Percentiles rank a stretch among this genome's conserved stretches.
Conservation (phyloP, 768 basidiomycete species). For the Tremella fuciformis region DNA sequence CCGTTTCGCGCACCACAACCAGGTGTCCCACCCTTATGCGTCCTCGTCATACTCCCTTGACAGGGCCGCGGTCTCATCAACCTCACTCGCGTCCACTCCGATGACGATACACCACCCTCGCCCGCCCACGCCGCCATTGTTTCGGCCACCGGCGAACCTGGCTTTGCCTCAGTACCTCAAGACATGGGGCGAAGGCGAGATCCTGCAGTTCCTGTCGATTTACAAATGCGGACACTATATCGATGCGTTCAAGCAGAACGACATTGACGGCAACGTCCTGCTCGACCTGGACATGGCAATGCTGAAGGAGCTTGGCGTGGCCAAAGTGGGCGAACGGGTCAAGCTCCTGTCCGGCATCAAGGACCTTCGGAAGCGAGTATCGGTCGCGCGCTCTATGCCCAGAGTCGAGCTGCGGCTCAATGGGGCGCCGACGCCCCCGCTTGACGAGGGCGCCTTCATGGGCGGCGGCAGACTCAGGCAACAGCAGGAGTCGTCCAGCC, state of each 20-base stretch:
- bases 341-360: constrained; percentile 84
- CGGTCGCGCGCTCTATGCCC: constrained; percentile 31
- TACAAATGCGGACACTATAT: constrained; percentile 71
- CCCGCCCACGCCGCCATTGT: constrained; percentile 37
- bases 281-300: constrained; percentile 84
- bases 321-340: constrained; percentile 85
- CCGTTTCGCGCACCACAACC: constrained; percentile 24
- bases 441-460: constrained; percentile 10
- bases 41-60: constrained; percentile 11
- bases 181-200: constrained; percentile 50
- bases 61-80: constrained; percentile 16
- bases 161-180: constrained; percentile 45
- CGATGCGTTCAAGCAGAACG: constrained; percentile 71
- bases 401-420: constrained; percentile 33
- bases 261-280: constrained; percentile 87
- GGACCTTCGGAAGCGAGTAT: constrained; percentile 63
- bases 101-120: constrained; percentile 28
- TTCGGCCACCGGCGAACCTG: constrained; percentile 26
- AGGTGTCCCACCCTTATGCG: constrained; percentile 14
- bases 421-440: constrained; percentile 30
- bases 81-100: constrained; percentile 14
- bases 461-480: not conserved
- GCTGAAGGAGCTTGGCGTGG: constrained; percentile 84
- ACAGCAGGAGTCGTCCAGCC: not conserved
- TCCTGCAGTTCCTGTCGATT: constrained; percentile 71